A percentile compares a stretch with the other conserved stretches of the same genome.
Evolutionary conservation across 176 grass and related monocot species (phyloP).

Genomic region (Pontederia paniculata): DNA sequence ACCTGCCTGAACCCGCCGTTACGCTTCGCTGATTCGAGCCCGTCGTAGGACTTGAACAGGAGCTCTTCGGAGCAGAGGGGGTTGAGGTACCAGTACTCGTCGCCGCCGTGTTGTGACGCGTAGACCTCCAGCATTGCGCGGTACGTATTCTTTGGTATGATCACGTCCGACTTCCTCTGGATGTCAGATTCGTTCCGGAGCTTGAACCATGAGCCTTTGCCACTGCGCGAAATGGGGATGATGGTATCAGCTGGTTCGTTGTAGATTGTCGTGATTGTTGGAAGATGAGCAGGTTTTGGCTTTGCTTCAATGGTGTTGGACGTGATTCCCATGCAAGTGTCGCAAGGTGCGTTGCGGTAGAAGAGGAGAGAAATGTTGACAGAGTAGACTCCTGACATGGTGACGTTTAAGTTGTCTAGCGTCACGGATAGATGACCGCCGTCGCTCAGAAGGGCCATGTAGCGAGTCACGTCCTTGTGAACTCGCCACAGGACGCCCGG

Average conservation of each 20-base stretch:
- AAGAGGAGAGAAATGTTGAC: neutral
- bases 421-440: too few relatives aligned
- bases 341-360: too few relatives aligned
- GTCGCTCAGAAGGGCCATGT: neutral
- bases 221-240: constrained; percentile 2
- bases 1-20: constrained; percentile 18
- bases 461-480: constrained; percentile 9
- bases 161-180: neutral
- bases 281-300: too few relatives aligned
- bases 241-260: constrained; percentile 8
- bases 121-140: constrained; percentile 12
- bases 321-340: too few relatives aligned
- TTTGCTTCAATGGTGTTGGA: too few relatives aligned
- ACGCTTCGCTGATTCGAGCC: neutral
- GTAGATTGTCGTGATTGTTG: neutral
- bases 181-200: neutral
- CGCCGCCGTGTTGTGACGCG: constrained; percentile 10
- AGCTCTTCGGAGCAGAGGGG: neutral
- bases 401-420: too few relatives aligned
- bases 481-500: constrained; percentile 11
- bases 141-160: constrained; percentile 6
- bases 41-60: neutral
- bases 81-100: constrained; percentile 13
- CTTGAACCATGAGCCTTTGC: constrained; percentile 1
- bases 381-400: neutral